A percentile compares a stretch with the other conserved stretches of the same genome.
Conservation (phyloP, 169 alveolate species). For the Neospora caninum region DNA sequence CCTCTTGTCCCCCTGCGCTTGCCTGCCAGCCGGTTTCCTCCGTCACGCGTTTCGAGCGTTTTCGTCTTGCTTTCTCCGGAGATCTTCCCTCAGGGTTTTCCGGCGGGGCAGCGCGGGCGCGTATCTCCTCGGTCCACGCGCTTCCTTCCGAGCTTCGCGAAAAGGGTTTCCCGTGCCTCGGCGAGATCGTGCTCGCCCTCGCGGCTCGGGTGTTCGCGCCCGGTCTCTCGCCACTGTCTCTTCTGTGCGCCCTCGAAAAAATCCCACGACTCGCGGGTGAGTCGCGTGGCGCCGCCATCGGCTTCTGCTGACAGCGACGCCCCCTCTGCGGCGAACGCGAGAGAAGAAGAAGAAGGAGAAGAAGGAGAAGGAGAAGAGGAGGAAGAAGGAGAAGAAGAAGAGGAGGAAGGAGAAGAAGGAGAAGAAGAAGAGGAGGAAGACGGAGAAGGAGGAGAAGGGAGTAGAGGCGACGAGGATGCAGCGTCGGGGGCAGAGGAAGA, state of each 20-base stretch:
- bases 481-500: too few species aligned
- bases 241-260: neutral
- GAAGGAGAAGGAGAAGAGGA: too few species aligned
- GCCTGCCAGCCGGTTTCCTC: neutral
- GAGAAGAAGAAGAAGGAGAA: too few species aligned
- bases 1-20: neutral
- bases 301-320: too few species aligned
- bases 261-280: neutral
- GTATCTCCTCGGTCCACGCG: neutral
- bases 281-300: neutral
- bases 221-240: neutral
- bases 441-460: too few species aligned
- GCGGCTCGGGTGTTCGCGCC: neutral
- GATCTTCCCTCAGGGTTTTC: too few species aligned
- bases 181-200: neutral
- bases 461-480: too few species aligned
- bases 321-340: too few species aligned
- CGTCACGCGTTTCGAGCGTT: neutral
- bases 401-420: too few species aligned
- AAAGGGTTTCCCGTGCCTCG: neutral
- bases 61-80: too few species aligned
- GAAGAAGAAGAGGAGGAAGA: too few species aligned
- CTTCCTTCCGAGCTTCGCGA: neutral
- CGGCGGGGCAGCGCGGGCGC: neutral
- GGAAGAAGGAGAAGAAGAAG: too few species aligned